These are phyloP conservation scores for Venustampulla echinocandica DNA, from an alignment of 495 filamentous ascomycete species.

Conservation along the genomic window DNA sequence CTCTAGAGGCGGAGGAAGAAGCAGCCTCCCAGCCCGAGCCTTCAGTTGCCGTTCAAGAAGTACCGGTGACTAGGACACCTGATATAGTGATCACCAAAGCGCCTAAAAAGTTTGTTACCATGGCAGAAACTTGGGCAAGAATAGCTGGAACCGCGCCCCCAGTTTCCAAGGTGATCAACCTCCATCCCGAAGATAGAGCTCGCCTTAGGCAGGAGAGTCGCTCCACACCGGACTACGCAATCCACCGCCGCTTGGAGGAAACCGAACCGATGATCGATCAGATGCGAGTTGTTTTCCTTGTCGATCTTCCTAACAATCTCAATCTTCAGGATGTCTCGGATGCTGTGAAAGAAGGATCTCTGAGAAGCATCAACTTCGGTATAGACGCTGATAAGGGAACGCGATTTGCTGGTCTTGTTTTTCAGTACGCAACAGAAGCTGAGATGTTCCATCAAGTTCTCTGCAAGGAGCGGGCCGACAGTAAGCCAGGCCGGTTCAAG, in stretches of 20 bases:
- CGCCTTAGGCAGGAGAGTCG: too few relatives aligned
- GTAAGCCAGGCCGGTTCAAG: conserved; percentile 10
- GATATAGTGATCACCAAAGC: neutral
- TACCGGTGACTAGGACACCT: too few relatives aligned
- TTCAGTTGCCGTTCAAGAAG: too few relatives aligned
- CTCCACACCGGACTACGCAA: too few relatives aligned
- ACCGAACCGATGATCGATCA: conserved; percentile 8
- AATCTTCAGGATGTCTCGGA: conserved; percentile 17
- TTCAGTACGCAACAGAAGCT: conserved; percentile 18
- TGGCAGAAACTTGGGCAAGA: conserved; percentile 14
- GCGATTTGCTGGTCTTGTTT: conserved; percentile 13
- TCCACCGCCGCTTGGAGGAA: too few relatives aligned
- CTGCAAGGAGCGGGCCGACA: conserved; percentile 1
- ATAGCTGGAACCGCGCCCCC: conserved; percentile 8
- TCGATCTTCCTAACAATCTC: conserved; percentile 14
- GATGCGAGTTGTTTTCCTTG: conserved; percentile 16
- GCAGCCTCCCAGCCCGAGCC: too few relatives aligned
- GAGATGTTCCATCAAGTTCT: conserved; percentile 10
- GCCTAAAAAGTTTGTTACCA: neutral
- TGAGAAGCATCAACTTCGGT: conserved; percentile 14
- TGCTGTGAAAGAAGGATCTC: conserved; percentile 16
- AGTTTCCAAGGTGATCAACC: conserved; percentile 1
- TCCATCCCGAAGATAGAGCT: conserved; percentile 3
- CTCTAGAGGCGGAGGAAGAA: neutral
- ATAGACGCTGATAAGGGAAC: conserved; percentile 3